Base-by-base conservation (phyloP, 208 protist genomes). In the Trypanosoma platydactyli region DNA sequence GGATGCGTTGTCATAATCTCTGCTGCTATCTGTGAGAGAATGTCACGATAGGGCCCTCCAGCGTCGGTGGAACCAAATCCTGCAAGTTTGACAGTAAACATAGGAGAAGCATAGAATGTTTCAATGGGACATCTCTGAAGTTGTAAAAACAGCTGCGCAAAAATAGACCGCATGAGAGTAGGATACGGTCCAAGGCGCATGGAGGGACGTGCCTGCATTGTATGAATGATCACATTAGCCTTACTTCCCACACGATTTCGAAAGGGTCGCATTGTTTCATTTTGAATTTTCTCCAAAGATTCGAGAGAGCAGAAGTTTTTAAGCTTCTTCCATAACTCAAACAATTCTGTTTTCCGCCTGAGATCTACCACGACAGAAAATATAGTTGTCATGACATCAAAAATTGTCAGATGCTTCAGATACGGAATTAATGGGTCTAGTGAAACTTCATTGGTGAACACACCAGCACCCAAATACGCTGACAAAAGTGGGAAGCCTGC, bases 41-140 rank as follows among this genome's bases (percentile, higher is more conserved):
- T 76, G 46, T 97, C 93, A 54, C 93, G 86, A 78, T 95, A 97
- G 4, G 93, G 93, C 4, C 93, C 93, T 33, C 93, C 93, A 3
- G 90, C 90, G 72, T 97, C 93, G 2, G 85, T 92, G 18, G 91
- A 93, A 48, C 83, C 91, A 52, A 96, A 96, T 35, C 91, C 91
- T 25, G 88, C 80, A 29, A 96, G 81, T 60, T 93, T 96, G 6
- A 94, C 91, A 0, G 74, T 86, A 63, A 96, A 96, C 63, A 96
- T 92, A 18, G 91, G 91, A 12, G 88, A 92, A 5, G 76, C 79
- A 67, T 84, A 91, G 68, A 94, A 96, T 20, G 77, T 92, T 61
- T 86, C 79, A 56, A 79, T 71, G 13, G 75, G 75, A 62, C 73
- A 71, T 29, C 72, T 72, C 48, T 92, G 84, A 42, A 96, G 81